Conservation (phyloP, 176 grass and related monocot species). For the Musa schizocarpa region DNA sequence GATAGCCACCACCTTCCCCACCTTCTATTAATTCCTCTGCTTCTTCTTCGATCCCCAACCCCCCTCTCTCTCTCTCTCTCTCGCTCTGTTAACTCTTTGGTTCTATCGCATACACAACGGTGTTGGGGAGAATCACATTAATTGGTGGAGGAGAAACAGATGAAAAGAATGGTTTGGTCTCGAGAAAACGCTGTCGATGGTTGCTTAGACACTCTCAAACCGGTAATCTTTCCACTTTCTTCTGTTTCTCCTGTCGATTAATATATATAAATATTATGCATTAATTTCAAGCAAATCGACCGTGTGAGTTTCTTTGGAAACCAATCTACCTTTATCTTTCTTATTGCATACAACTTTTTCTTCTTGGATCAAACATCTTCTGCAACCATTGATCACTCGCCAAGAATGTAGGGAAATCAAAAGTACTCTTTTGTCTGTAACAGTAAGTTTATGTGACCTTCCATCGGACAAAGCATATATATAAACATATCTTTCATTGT, state of each 20-base stretch:
- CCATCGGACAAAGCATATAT: no score
- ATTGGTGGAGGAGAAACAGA: not conserved
- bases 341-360: not conserved
- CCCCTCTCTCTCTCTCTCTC: no score
- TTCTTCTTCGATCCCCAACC: no score
- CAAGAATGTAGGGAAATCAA: not conserved
- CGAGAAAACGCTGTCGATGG: constrained; percentile 24
- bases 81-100: no score
- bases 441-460: not conserved
- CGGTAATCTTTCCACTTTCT: constrained; percentile 12
- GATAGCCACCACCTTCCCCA: not conserved
- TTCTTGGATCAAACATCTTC: not conserved
- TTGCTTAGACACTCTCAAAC: constrained; percentile 34
- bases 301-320: not conserved
- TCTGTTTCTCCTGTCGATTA: not conserved
- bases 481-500: no score
- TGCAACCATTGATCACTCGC: not conserved
- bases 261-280: not conserved
- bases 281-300: not conserved
- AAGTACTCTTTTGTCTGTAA: not conserved
- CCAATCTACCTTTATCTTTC: not conserved
- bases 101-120: no score
- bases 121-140: not conserved
- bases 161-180: constrained; percentile 28
- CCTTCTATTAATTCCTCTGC: not conserved